Base-by-base conservation (phyloP, 179 eudicot genomes). In the Vitellaria paradoxa region DNA sequence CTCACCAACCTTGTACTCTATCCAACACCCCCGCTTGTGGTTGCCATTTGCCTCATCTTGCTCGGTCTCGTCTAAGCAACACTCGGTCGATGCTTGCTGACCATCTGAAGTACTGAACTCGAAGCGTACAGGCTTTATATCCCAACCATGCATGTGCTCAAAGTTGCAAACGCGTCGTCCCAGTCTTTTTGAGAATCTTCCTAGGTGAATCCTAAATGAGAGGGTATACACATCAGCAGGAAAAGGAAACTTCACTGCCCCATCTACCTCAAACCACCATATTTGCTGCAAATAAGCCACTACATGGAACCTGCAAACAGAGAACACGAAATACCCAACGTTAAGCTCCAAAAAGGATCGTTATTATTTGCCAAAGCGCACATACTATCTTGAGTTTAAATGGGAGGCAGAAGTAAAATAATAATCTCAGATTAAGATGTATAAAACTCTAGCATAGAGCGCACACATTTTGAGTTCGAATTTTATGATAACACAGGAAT, bases 191-290 rank as follows among this genome's bases (percentile, higher is more conserved):
- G 92, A 84, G 76, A 86, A 90, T 83, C 77, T 88, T 73, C 98
- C 99, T 23, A 96, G 84, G 87, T 96, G 98, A 70, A 92, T 87
- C 82, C 99, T 83, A 78, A 89, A 92, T 53, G 90, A 89, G 49
- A 96, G 75, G 0, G 96, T 87, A 79, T 96, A 96, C 42, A 80
- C 71, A 75, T 89, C 94, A 0, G 99, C 91, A 64, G 98, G 98
- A 63, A 96, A 82, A 57, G 89, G 93, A 46, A 96, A 88, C 42
- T 84, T 91, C 5, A 94, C 86, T 15, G 23, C 63, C 55, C 97
- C 93, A 76, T 89, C 98, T n/a, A 92, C 96, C 81, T 96, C 99
- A 86, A 92, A 96, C 99, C 99, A 96, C 99, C 99, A 96, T 85
- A 96, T 86, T 89, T 96, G 99, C 84, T 90, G 99, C 85, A 93